Percentiles rank a stretch among this genome's conserved stretches.
phyloP scores from a whole-genome alignment of 2,329 filamentous ascomycete species.

The Ustilaginoidea virens region DNA sequence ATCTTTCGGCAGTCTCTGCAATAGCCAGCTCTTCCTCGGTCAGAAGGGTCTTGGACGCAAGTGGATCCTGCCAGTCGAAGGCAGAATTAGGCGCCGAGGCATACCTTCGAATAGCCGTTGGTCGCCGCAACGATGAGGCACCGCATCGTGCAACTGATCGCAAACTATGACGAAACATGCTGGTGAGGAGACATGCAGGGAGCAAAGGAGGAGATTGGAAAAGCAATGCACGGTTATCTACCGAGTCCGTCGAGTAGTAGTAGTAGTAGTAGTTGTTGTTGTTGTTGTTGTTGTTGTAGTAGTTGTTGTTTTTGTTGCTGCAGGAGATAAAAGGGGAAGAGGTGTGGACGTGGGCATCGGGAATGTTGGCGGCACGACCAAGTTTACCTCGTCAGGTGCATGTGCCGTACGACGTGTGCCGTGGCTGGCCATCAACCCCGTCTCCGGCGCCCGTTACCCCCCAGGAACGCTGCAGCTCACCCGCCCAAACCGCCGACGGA shows the following conservation, averaged over 20 bases:
- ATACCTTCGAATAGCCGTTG: conserved; percentile 16
- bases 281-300: too few species aligned
- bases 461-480: too few species aligned
- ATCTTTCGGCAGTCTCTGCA: conserved; percentile 76
- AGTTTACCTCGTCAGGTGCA: too few species aligned
- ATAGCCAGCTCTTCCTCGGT: conserved; percentile 89
- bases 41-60: conserved; percentile 57
- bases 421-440: too few species aligned
- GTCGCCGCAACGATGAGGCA: conserved; percentile 10
- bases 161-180: conserved; percentile 17
- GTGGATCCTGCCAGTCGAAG: conserved; percentile 89
- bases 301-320: too few species aligned
- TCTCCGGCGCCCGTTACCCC: too few species aligned
- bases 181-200: not conserved
- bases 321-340: too few species aligned
- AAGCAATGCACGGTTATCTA: not conserved
- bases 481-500: conserved; percentile 4
- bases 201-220: not conserved
- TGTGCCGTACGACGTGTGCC: too few species aligned
- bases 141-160: conserved; percentile 13
- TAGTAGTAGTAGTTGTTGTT: too few species aligned
- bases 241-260: too few species aligned
- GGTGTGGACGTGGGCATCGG: too few species aligned
- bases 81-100: conserved; percentile 18
- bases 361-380: too few species aligned